Evolutionary conservation across 495 filamentous ascomycete genomes (phyloP).

Genomic region (Penicillium steckii): DNA sequence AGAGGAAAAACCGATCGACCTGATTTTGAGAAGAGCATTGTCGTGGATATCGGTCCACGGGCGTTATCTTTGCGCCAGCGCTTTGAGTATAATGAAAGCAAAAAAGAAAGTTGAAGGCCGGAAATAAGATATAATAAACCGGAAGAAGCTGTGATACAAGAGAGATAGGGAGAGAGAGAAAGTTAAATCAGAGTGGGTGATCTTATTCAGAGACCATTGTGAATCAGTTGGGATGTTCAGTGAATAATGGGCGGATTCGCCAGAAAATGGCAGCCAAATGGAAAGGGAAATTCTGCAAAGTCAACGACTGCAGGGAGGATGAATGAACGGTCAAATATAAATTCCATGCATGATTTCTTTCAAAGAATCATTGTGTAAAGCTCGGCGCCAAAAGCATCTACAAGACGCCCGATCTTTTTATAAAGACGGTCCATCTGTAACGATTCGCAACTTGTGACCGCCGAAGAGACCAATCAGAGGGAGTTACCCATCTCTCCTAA

Average conservation of each 20-base stretch:
- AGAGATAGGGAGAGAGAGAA: constrained; percentile 3
- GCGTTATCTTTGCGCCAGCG: neutral
- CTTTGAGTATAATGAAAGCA: neutral
- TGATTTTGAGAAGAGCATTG: constrained; percentile 34
- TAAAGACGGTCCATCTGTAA: constrained; percentile 15
- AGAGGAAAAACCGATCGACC: constrained; percentile 39
- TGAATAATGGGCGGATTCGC: constrained; percentile 9
- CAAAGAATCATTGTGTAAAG: neutral
- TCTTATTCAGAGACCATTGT: constrained; percentile 11
- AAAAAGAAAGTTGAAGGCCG: neutral
- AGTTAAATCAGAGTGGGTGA: constrained; percentile 14
- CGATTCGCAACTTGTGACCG: constrained; percentile 8
- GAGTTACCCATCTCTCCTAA: constrained; percentile 10
- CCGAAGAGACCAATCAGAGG: constrained; percentile 13
- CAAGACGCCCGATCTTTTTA: constrained; percentile 2
- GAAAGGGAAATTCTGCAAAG: neutral
- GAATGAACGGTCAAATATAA: neutral
- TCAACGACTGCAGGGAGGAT: neutral
- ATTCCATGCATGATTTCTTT: too few relatives aligned
- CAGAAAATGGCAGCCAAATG: neutral
- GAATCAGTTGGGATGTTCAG: constrained; percentile 3
- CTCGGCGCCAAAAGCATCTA: constrained; percentile 14
- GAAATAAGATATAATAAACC: neutral
- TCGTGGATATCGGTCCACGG: neutral
- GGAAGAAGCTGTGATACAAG: constrained; percentile 1